Evolutionary conservation across 345 rosid genomes (phyloP).

Genomic region (Euclidium syriacum): DNA sequence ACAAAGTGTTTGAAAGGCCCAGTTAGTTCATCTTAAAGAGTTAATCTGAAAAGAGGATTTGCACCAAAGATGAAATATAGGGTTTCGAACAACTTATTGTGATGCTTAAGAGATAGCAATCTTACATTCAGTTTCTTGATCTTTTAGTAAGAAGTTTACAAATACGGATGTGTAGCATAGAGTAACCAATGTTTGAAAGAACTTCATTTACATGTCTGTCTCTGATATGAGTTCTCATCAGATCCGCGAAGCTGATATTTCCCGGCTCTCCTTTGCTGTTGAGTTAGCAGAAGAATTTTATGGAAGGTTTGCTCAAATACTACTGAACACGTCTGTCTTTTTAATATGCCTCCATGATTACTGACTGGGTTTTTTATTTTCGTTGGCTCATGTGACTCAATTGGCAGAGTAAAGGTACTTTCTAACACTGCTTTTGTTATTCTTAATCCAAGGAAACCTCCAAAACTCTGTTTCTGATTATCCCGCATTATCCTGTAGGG

Average conservation of each 20-base stretch:
- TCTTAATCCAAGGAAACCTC: slow-evolving; percentile 7
- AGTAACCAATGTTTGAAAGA: slow-evolving; percentile 1
- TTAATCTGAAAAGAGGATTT: not conserved
- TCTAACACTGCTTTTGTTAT: slow-evolving; percentile 16
- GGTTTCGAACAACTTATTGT: not conserved
- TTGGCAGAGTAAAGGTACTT: slow-evolving; percentile 89
- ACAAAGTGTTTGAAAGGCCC: not conserved
- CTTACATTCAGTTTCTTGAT: not conserved
- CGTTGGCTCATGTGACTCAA: slow-evolving; percentile 31
- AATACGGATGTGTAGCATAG: not conserved
- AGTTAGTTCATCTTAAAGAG: not conserved
- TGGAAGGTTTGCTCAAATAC: slow-evolving; percentile 64
- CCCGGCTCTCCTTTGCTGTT: slow-evolving; percentile 96
- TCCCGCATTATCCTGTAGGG: slow-evolving; percentile 53
- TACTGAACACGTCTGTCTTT: slow-evolving; percentile 6
- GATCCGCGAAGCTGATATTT: slow-evolving; percentile 99
- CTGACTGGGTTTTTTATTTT: slow-evolving; percentile 45
- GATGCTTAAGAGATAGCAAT: not conserved
- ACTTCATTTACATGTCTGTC: not conserved
- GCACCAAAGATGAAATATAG: not conserved
- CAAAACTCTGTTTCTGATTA: slow-evolving; percentile 20
- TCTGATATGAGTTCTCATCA: slow-evolving; percentile 32
- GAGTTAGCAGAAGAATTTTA: slow-evolving; percentile 99
- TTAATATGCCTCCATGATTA: slow-evolving; percentile 3
- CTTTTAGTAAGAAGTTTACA: not conserved